phyloP scores from a whole-genome alignment of 192 early-diverging fungal species.

The Coemansia sp. region DNA sequence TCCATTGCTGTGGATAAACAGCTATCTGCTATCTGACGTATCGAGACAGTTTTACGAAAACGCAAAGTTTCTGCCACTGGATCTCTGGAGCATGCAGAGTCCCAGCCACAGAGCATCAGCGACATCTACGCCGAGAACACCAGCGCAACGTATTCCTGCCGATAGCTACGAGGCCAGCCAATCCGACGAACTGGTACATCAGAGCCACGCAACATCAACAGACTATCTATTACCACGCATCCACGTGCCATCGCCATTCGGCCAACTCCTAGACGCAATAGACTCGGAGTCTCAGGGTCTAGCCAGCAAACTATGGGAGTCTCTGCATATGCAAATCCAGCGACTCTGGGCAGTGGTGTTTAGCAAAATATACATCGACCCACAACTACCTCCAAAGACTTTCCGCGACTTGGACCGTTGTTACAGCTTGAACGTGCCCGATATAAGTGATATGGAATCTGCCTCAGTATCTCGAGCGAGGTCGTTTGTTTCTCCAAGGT shows the following conservation, averaged over 20 bases:
- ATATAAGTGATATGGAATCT: neutral
- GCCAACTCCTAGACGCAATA: conserved; percentile 18
- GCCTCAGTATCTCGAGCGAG: neutral
- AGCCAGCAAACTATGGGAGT: conserved; percentile 16
- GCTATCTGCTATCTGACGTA: conserved; percentile 39
- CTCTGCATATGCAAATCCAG: neutral
- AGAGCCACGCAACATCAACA: conserved; percentile 43
- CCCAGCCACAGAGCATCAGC: neutral
- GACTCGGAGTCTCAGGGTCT: conserved; percentile 24
- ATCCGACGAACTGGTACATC: neutral
- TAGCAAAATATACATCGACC: conserved; percentile 51
- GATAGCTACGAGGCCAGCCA: neutral
- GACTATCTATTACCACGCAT: conserved; percentile 46
- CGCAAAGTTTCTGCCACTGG: conserved; percentile 40
- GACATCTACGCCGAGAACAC: neutral
- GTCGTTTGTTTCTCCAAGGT: conserved; percentile 20
- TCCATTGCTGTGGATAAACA: conserved; percentile 48
- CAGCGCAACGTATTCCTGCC: neutral
- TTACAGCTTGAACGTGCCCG: conserved; percentile 33
- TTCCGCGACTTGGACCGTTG: conserved; percentile 39
- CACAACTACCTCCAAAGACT: conserved; percentile 25
- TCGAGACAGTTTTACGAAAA: conserved; percentile 47
- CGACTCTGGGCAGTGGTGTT: conserved; percentile 21
- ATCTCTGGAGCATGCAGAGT: conserved; percentile 18
- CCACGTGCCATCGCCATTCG: conserved; percentile 34